These are phyloP conservation scores for Globisporangium viniferum DNA, from an alignment of 352 stramenopile species.

Conservation along the genomic window DNA sequence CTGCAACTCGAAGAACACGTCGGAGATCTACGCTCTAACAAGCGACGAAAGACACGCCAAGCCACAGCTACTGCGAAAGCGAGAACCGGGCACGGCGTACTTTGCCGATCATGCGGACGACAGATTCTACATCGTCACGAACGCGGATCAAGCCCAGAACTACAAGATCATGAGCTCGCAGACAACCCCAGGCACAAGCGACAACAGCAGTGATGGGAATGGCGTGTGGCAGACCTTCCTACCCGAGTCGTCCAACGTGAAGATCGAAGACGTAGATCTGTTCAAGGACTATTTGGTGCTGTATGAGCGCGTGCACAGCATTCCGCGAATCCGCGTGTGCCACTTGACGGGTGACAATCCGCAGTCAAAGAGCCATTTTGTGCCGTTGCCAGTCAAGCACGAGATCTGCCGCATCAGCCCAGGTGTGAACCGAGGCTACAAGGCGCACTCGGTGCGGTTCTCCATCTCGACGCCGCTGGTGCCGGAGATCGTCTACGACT, in stretches of 20 bases:
- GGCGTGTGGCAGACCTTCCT: constrained; percentile 46
- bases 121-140: constrained; percentile 82
- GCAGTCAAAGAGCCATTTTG: constrained; percentile 29
- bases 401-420: constrained; percentile 59
- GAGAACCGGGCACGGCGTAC: constrained; percentile 68
- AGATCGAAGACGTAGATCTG: constrained; percentile 88
- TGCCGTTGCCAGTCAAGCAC: constrained; percentile 55
- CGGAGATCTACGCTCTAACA: constrained; percentile 71
- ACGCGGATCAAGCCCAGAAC: constrained; percentile 63
- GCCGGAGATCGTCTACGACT: constrained; percentile 78
- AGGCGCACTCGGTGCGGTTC: constrained; percentile 55
- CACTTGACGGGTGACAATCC: constrained; percentile 12
- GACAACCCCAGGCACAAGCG: constrained; percentile 14
- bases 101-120: constrained; percentile 78
- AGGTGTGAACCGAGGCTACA: constrained; percentile 81
- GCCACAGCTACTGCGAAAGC: constrained; percentile 44
- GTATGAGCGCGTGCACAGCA: constrained; percentile 72
- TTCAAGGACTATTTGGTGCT: constrained; percentile 78
- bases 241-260: constrained; percentile 54
- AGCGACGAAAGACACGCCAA: constrained; percentile 19
- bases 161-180: constrained; percentile 59
- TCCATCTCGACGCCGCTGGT: constrained; percentile 70
- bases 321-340: constrained; percentile 75
- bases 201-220: background rate
- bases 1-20: constrained; percentile 85